Conservation (phyloP, 2,329 filamentous ascomycete species). For the Colletotrichum plurivorum region DNA sequence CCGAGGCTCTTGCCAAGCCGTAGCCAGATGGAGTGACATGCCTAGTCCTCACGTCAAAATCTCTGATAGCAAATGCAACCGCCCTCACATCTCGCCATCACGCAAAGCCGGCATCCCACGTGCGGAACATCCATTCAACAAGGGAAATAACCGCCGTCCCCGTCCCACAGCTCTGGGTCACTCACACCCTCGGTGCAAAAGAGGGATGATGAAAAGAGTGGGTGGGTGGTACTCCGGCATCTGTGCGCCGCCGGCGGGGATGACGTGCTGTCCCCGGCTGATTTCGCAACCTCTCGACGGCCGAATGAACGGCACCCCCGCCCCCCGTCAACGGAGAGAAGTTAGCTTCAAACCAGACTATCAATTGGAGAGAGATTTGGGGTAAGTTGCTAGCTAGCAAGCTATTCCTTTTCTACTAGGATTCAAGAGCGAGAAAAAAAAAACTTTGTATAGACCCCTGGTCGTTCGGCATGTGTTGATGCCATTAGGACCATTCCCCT, state of each 20-base stretch:
- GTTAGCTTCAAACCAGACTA: too few relatives aligned
- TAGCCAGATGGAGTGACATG: background rate
- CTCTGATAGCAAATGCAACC: too few relatives aligned
- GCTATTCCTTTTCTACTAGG: background rate
- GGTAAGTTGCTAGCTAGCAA: background rate
- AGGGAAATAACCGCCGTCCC: background rate
- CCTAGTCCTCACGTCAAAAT: background rate
- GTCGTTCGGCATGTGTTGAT: slow-evolving; percentile 15
- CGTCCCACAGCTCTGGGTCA: background rate
- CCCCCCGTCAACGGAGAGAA: slow-evolving; percentile 18
- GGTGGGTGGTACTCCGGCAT: slow-evolving; percentile 17
- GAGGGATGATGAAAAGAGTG: too few relatives aligned
- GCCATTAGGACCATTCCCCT: background rate
- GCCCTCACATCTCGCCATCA: background rate
- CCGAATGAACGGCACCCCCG: background rate
- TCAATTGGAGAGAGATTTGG: slow-evolving; percentile 2
- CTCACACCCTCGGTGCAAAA: too few relatives aligned
- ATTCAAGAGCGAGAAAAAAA: background rate
- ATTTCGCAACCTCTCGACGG: slow-evolving; percentile 33
- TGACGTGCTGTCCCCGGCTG: slow-evolving; percentile 36
- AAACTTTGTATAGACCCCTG: slow-evolving; percentile 36
- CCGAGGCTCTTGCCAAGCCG: background rate
- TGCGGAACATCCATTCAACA: background rate
- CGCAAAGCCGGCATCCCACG: background rate
- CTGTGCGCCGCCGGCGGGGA: slow-evolving; percentile 31